These are phyloP conservation scores for Xylaria venustula DNA, from an alignment of 495 filamentous ascomycete species.

Conservation along the genomic window DNA sequence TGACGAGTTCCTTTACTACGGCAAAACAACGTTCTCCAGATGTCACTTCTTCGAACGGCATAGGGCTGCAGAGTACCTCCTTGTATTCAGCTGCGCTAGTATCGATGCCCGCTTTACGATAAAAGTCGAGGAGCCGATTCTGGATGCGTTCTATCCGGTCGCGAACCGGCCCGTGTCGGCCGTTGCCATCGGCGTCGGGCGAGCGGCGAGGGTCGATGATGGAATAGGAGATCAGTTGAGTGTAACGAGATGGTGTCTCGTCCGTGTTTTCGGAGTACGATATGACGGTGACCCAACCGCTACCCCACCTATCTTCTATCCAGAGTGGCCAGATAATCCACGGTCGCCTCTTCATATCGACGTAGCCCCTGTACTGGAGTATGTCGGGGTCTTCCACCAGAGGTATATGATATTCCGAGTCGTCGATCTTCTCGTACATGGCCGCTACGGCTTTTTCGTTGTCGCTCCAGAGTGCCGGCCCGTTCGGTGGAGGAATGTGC, in stretches of 20 bases:
- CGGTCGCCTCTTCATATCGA: constrained; percentile 15
- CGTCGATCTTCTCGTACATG: constrained; percentile 15
- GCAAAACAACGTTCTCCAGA: constrained; percentile 28
- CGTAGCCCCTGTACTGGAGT: constrained; percentile 1
- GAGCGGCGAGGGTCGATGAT: constrained; percentile 30
- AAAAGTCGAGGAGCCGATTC: not conserved
- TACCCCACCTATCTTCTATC: constrained; percentile 27
- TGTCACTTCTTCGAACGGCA: constrained; percentile 17
- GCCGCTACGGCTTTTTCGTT: not conserved
- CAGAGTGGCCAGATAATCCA: constrained; percentile 27
- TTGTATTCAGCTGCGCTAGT: no score
- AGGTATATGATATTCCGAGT: not conserved
- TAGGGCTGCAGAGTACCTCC: constrained; percentile 9
- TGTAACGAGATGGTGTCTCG: not conserved
- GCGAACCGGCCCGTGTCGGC: not conserved
- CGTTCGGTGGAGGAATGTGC: constrained; percentile 11
- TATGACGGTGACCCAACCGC: constrained; percentile 19
- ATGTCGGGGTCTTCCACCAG: not conserved
- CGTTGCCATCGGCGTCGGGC: not conserved
- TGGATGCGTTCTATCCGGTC: constrained; percentile 8
- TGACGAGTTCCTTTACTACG: constrained; percentile 15
- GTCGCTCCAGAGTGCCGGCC: constrained; percentile 21
- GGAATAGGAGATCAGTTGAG: not conserved
- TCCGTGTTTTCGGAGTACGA: constrained; percentile 7
- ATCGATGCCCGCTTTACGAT: constrained; percentile 1